These are phyloP conservation scores for Suhomyces maxii DNA, from an alignment of 1,139 yeast genomes.

Conservation along the genomic window DNA sequence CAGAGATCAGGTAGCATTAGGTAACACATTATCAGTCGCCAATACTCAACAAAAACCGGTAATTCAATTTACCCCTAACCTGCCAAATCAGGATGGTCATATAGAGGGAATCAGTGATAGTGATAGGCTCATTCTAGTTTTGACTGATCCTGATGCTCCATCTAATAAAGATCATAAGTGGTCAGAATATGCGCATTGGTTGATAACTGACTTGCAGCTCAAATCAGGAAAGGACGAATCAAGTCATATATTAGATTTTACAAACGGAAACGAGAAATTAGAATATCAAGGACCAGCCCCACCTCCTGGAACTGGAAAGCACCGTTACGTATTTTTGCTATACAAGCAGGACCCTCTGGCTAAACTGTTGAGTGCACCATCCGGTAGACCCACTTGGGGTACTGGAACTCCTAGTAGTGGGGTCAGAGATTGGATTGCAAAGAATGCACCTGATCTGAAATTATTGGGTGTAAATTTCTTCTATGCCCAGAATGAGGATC, in stretches of 20 bases:
- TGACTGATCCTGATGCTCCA: constrained; percentile 96
- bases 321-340: constrained; percentile 75
- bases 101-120: constrained; percentile 38
- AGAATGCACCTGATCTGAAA: constrained; percentile 56
- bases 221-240: constrained; percentile 31
- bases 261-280: constrained; percentile 38
- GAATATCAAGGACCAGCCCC: constrained; percentile 81
- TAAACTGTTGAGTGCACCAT: constrained; percentile 39
- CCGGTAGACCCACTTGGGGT: constrained; percentile 83
- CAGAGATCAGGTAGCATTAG: constrained; percentile 70
- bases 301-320: constrained; percentile 78
- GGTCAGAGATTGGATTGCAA: constrained; percentile 68
- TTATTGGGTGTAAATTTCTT: constrained; percentile 80
- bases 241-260: constrained; percentile 34
- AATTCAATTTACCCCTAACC: constrained; percentile 65
- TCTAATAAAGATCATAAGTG: constrained; percentile 76
- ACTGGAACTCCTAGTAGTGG: constrained; percentile 76
- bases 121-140: constrained; percentile 69
- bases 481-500: constrained; percentile 61
- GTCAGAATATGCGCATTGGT: constrained; percentile 85
- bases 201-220: constrained; percentile 63
- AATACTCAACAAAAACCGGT: constrained; percentile 67
- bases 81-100: constrained; percentile 35
- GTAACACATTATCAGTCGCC: constrained; percentile 65
- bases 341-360: constrained; percentile 59